A percentile compares a stretch with the other conserved stretches of the same genome.
These are phyloP conservation scores for Crotalaria pallida DNA, from an alignment of 306 rosid species.

Conservation along the genomic window DNA sequence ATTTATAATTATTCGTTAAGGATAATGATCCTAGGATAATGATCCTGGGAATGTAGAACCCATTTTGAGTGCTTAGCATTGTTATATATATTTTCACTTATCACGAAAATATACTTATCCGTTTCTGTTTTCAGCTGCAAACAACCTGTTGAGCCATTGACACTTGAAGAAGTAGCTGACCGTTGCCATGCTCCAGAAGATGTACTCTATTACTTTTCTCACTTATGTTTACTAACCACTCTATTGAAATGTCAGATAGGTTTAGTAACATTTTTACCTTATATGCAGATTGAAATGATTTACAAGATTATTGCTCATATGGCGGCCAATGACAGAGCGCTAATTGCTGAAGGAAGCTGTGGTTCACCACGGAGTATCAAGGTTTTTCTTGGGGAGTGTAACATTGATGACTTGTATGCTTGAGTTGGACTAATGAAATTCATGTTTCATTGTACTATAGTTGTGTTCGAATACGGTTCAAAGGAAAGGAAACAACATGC, in stretches of 20 bases:
- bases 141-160: conserved; percentile 37
- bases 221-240: neutral
- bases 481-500: conserved; percentile 6
- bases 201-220: conserved; percentile 32
- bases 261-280: neutral
- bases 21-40: neutral
- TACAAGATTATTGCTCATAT: conserved; percentile 80
- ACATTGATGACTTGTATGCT: conserved; percentile 53
- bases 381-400: conserved; percentile 76
- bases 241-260: neutral
- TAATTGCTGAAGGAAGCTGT: conserved; percentile 88
- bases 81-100: neutral
- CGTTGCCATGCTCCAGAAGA: conserved; percentile 70
- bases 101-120: neutral
- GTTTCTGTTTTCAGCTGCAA: conserved; percentile 43
- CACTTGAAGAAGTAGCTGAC: conserved; percentile 34
- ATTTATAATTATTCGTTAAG: neutral
- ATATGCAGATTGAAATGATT: conserved; percentile 77
- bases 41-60: neutral
- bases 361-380: conserved; percentile 87
- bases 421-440: conserved; percentile 18
- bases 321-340: conserved; percentile 89
- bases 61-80: neutral
- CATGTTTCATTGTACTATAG: neutral
- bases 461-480: conserved; percentile 7